Evolutionary conservation across 2,329 filamentous ascomycete genomes (phyloP), one percentile per base, ranked within the genome.

Genomic region (Aaosphaeria arxii): DNA sequence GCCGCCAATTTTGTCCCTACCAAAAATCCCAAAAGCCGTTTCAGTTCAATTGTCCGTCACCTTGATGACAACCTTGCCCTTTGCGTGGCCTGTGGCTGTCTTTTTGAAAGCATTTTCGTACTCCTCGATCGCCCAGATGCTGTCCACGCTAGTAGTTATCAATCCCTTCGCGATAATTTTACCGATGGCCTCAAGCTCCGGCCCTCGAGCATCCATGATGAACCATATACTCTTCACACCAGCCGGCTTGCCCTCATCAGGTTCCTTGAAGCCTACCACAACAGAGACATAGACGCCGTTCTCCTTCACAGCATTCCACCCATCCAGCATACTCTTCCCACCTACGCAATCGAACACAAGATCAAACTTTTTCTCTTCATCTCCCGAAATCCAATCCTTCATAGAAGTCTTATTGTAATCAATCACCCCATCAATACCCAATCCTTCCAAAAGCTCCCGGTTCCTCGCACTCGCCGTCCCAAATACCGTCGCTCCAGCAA

Each of bases 331-430:
- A 5, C 66, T 61, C 46, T 64, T 63, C 5, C 72, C 65, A 5
- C 77, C 76, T 30, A 73, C 64, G 46, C 67, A 73, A 57, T 77
- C 75, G 46, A 77, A 54, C 30, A 77, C 72, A 4, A 78, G 40
- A 50, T 78, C 74, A 24, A 74, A 71, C 53, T 71, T 68, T 7
- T 42, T 54, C 5, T 36, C 45, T 9, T 56, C 55, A 7, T 58
- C 50, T 30, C 58, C 53, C 28, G 7, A 42, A n/a, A 58, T 43
- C 69, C 69, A 77, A 5, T 55, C 55, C 44, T 55, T 54, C 29
- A 73, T 45, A 45, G 53, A 54, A 11, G 47, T 55, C 41, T 52
- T 55, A 28, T 59, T 67, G 54, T 77, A 77, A 55, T 77, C 64
- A 5, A 78, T 48, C n/a, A 71, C 68, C 48, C 74, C 70, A 43